phyloP scores from a whole-genome alignment of 257 asterid genomes.

The Echites panduratus region DNA sequence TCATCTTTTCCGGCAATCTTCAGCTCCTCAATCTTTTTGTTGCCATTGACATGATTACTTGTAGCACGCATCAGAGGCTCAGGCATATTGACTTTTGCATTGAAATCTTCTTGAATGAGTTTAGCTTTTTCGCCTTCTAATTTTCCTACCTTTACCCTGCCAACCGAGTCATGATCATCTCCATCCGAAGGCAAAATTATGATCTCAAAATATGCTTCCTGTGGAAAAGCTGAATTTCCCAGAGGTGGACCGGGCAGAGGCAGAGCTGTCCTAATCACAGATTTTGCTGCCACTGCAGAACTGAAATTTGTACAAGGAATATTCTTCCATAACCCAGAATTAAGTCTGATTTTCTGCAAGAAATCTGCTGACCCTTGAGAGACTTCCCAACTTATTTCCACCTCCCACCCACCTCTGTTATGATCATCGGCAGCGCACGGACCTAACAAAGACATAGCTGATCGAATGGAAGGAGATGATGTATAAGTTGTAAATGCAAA shows the following conservation, averaged over 20 bases:
- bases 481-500: slow-evolving; percentile 54
- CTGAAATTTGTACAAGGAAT: not conserved
- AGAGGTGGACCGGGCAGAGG: slow-evolving; percentile 88
- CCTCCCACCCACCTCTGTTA: slow-evolving; percentile 21
- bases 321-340: slow-evolving; percentile 31
- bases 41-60: slow-evolving; percentile 32
- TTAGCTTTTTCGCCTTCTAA: slow-evolving; percentile 60
- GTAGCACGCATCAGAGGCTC: slow-evolving; percentile 22
- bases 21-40: slow-evolving; percentile 30
- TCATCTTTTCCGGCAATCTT: slow-evolving; percentile 23
- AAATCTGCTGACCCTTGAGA: slow-evolving; percentile 80
- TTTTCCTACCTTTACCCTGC: slow-evolving; percentile 24
- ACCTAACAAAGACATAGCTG: slow-evolving; percentile 45
- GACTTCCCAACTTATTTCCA: slow-evolving; percentile 72
- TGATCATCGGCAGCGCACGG: slow-evolving; percentile 34
- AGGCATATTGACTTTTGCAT: slow-evolving; percentile 32
- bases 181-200: slow-evolving; percentile 35
- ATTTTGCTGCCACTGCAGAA: slow-evolving; percentile 28
- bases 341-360: slow-evolving; percentile 72
- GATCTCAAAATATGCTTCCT: slow-evolving; percentile 83
- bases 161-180: slow-evolving; percentile 7
- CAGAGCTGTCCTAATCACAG: slow-evolving; percentile 48
- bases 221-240: slow-evolving; percentile 72
- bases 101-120: slow-evolving; percentile 56
- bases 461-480: slow-evolving; percentile 38